Base-by-base conservation (phyloP, 129 eudicot species). In the Calendula officinalis region DNA sequence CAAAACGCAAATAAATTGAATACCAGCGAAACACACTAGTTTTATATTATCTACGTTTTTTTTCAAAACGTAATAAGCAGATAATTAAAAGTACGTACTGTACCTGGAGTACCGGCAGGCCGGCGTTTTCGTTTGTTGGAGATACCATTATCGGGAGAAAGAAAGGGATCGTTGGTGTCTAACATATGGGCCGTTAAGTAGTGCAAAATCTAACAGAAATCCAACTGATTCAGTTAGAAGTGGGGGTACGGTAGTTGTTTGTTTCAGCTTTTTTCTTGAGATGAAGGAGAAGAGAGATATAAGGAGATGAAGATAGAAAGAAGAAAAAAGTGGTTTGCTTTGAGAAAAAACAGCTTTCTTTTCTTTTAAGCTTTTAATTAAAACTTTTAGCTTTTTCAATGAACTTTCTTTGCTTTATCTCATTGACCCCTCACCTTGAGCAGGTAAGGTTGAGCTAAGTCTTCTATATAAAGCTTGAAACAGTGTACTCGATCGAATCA, bases 51-150 rank as follows among this genome's bases (percentile, higher is more conserved):
- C 12, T 50, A 13, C 16, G 27, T 56, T 5, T 6, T 34, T 8
- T n/a, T 32, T 56, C 27, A 56, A 33, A 33, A 56, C 61, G 11
- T 4, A 6, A 33, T 34, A 56, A 56, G 33, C 40, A 11, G 56
- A 12, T 14, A 45, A 3, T 0, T 44, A 3, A 8, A 7, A 44
- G n/a, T 10, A 44, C 49, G n/a, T 7, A 43, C 11, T 44, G 9
- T 36, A 87, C 95, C 95, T 73, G 95, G 95, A 16, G 95, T 87
- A 8, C 95, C 95, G 13, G 95, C 95, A 0, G 95, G 95, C 4
- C 90, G 74, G 34, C 95, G 54, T 56, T 87, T 87, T 44, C 87
- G 54, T 62, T 81, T 81, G 68, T 50, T 68, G 37, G 78, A 37
- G 62, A 65, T 70, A 35, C 53, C 74, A 45, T 75, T 78, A 70